phyloP scores from a whole-genome alignment of 2,329 filamentous ascomycete genomes.

The Penicillium hesseltinei region DNA sequence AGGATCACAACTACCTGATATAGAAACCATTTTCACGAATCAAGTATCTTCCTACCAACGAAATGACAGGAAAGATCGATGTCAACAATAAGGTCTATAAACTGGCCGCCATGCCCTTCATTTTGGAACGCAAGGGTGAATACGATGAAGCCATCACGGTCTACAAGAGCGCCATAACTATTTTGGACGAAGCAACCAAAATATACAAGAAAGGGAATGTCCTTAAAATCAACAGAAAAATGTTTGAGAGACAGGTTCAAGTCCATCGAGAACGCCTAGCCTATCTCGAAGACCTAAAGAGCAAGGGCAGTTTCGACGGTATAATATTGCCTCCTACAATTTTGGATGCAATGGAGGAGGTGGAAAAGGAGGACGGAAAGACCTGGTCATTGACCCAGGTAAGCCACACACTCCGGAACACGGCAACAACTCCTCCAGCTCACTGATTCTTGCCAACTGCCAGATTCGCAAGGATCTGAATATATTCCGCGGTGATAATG shows the following conservation, averaged over 20 bases:
- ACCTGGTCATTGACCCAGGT: constrained; percentile 14
- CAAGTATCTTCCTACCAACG: no score
- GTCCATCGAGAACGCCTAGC: constrained; percentile 16
- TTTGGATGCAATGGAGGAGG: constrained; percentile 10
- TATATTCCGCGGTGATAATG: background rate
- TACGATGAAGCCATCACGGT: constrained; percentile 14
- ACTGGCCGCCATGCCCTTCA: constrained; percentile 4
- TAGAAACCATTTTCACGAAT: background rate
- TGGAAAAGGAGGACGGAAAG: constrained; percentile 3
- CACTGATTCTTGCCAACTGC: background rate
- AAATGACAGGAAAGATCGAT: constrained; percentile 1
- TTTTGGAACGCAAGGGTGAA: constrained; percentile 13
- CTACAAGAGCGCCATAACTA: constrained; percentile 11
- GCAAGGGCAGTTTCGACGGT: constrained; percentile 12
- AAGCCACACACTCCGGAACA: background rate
- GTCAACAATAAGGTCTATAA: constrained; percentile 4
- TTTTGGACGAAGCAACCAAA: constrained; percentile 5
- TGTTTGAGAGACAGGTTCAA: constrained; percentile 20
- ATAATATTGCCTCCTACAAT: constrained; percentile 14
- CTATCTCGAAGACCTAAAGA: constrained; percentile 12
- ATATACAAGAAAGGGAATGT: constrained; percentile 14
- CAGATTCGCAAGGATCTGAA: constrained; percentile 7
- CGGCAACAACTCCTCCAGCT: no score
- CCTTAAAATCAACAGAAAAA: constrained; percentile 16
- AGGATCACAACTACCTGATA: background rate